Evolutionary conservation across 805 yeast species (phyloP), one percentile per base, ranked within the genome.

Genomic region (Monosporozyma aquatica): DNA sequence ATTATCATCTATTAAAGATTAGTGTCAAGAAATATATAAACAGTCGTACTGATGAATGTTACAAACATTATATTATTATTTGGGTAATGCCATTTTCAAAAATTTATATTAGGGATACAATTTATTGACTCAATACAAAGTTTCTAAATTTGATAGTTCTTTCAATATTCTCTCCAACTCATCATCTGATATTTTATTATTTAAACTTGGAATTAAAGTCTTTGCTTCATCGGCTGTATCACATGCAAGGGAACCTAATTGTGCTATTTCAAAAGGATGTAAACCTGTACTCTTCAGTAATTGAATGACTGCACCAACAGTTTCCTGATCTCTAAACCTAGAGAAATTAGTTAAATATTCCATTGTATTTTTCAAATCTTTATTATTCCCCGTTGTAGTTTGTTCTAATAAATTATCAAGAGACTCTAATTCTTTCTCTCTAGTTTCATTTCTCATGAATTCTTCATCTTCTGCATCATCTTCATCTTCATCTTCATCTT

Each of bases 171-270:
- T 79, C 62, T 87, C 95, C 46, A 92, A 67, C 57, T 89, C 97
- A 34, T 84, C 83, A 50, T 87, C 95, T 8, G 83, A 75, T 41
- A 84, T 87, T 62, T 89, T 89, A 47, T 74, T 77, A 20, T 76
- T 73, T 57, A 92, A 71, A 62, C 95, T 83, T 37, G 98, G 97
- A 45, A 92, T 81, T 55, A 92, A 71, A 14, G 96, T 85, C 65
- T 86, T 86, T 28, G 97, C 97, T 68, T 92, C 98, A 58, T 85
- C 98, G 5, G 95, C 87, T 48, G 90, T 97, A 58, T 90, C 98
- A 65, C 97, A 89, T 24, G 92, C 83, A 47, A 90, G 71, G 3
- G 95, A 85, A 0, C 94, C 90, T 44, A 70, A 43, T 64, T 92
- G 97, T 1, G 97, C 95, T 42, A 86, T 70, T 66, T 92, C 98